Conservation (phyloP, 108 stramenopile genomes). For the Skeletonema costatum region DNA sequence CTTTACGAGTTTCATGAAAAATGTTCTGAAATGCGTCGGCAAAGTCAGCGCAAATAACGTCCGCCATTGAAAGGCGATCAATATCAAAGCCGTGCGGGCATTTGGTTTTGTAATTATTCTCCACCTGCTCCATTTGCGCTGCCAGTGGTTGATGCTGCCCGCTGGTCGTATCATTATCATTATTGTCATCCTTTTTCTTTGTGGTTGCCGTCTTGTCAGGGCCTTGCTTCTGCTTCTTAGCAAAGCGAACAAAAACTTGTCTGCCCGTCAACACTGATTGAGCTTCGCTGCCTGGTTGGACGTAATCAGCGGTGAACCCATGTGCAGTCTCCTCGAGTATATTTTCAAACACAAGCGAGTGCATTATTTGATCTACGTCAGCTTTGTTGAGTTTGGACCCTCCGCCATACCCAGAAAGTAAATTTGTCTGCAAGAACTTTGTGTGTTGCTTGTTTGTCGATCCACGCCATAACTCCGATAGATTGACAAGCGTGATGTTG, state of each 20-base stretch:
- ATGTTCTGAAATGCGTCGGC: too few relatives aligned
- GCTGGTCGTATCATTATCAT: too few relatives aligned
- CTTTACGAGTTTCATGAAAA: too few relatives aligned
- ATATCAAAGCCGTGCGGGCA: too few relatives aligned
- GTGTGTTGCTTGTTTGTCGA: constrained; percentile 68
- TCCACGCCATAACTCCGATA: constrained; percentile 81
- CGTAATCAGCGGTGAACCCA: constrained; percentile 78
- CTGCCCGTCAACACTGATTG: constrained; percentile 41
- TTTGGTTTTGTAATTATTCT: too few relatives aligned
- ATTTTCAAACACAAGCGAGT: constrained; percentile 75
- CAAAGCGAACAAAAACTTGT: constrained; percentile 73
- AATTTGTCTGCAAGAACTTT: constrained; percentile 45
- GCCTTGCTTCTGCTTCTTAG: constrained; percentile 33
- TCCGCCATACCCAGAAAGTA: constrained; percentile 58
- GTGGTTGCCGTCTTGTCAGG: constrained; percentile 31
- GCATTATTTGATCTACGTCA: constrained; percentile 73
- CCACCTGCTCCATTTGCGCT: too few relatives aligned
- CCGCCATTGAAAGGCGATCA: too few relatives aligned
- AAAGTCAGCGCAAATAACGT: too few relatives aligned
- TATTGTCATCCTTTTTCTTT: constrained; percentile 25
- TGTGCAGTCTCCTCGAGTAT: constrained; percentile 64
- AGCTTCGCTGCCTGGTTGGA: constrained; percentile 64
- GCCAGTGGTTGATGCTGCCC: too few relatives aligned
- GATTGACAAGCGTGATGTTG: constrained; percentile 56
- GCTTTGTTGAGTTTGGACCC: constrained; percentile 68